phyloP scores from a whole-genome alignment of 148 eudicot species.

The Beta vulgaris region DNA sequence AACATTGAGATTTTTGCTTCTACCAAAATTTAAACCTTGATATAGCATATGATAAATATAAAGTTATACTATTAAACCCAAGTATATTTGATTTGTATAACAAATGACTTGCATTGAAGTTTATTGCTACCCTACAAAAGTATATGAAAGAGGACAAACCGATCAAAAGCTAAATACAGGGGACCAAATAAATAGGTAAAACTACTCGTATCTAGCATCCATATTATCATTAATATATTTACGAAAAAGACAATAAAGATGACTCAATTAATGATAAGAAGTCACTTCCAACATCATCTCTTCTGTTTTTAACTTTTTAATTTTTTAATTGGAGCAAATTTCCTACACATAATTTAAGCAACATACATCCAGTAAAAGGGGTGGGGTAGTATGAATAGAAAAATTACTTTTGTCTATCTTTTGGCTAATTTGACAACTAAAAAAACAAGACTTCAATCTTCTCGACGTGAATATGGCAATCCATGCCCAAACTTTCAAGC shows the following conservation, averaged over 20 bases:
- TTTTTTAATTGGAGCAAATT: background rate
- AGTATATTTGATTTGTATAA: no score
- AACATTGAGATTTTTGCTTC: no score
- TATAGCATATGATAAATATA: no score
- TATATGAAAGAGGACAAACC: constrained; percentile 3
- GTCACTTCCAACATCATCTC: background rate
- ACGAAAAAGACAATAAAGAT: constrained; percentile 10
- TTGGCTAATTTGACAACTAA: no score
- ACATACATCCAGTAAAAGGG: background rate
- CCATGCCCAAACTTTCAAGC: no score
- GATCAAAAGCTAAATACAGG: background rate
- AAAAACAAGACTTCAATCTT: no score
- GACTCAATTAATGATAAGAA: constrained; percentile 8
- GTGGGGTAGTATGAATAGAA: no score
- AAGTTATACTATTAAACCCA: no score
- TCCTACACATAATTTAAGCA: background rate
- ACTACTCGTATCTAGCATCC: background rate
- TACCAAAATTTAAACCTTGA: no score
- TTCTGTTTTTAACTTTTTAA: background rate
- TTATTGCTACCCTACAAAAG: background rate
- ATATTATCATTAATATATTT: background rate
- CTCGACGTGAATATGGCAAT: no score
- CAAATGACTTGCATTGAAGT: background rate
- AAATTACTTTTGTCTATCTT: no score
- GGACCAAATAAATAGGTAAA: constrained; percentile 21